Evolutionary conservation across 257 asterid species (phyloP), one percentile per base, ranked within the genome.

Genomic region (Linderniella brevidens): DNA sequence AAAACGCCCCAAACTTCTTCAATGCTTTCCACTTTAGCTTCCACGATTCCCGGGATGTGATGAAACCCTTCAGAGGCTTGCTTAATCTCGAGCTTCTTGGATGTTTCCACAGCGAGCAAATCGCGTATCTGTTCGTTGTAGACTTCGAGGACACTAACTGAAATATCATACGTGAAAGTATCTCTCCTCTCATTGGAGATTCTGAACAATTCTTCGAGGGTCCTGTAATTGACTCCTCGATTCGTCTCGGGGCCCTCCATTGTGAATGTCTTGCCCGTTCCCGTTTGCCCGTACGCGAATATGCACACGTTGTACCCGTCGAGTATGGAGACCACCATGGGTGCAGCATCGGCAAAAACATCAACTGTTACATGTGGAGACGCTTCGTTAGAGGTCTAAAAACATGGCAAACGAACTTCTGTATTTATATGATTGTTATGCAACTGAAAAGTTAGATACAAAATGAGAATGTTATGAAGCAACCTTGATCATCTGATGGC

Each of bases 71-170:
- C 96, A 4, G 86, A 64, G 56, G 94, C 85, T 75, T 90, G 96
- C 70, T 90, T 90, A 69, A 90, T 77, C 76, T 90, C 96, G 71
- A 90, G 66, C 98, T 75, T 90, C 65, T 90, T 90, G 45, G 93
- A 73, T 53, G 87, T 57, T 36, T 92, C 85, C 47, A 73, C 48
- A 54, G 90, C 80, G 59, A 90, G 68, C 46, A 90, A 71, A 65
- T 90, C 99, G 51, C 96, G 59, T 54, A 90, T 90, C 59, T 90
- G 96, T 64, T 90, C 99, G 44, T 90, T 90, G 68, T 90, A 90
- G 55, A 90, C 99, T 75, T 90, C 99, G 68, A 90, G 93, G 48
- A 90, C 99, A 48, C 96, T 90, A 58, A 90, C 99, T 17, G 99
- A 81, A 67, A 90, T 75, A 64, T 47, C 66, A 63, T 90, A 90